Percentiles rank a stretch among this genome's conserved stretches.
These are phyloP conservation scores for Corylus avellana DNA, from an alignment of 306 rosid species.

Conservation along the genomic window DNA sequence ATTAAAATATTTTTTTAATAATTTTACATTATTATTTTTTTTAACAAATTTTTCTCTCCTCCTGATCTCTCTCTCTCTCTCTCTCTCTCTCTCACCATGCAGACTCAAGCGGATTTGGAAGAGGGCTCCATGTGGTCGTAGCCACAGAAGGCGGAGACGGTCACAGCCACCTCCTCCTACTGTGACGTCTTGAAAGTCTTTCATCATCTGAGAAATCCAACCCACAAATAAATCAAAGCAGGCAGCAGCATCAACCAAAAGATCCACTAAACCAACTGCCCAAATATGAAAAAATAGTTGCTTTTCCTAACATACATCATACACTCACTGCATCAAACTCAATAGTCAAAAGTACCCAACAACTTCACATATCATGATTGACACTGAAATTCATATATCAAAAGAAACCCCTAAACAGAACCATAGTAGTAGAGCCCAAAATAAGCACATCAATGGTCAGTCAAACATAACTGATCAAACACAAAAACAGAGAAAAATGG, in stretches of 20 bases:
- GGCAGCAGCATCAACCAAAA: neutral
- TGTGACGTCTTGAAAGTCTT: no score
- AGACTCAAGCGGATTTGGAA: no score
- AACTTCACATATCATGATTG: neutral
- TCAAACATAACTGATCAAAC: conserved; percentile 9
- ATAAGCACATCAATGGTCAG: neutral
- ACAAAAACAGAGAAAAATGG: neutral
- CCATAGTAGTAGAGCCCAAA: neutral
- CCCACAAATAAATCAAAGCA: neutral
- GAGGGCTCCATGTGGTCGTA: no score
- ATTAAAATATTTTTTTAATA: no score
- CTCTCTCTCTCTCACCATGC: no score
- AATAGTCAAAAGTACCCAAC: neutral
- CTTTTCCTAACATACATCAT: neutral
- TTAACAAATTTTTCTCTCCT: no score
- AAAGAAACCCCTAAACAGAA: conserved; percentile 25
- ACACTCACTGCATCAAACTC: neutral
- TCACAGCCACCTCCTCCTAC: no score
- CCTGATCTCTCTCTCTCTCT: no score
- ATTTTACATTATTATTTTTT: no score
- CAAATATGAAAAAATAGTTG: neutral
- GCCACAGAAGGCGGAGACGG: no score
- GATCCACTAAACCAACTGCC: neutral
- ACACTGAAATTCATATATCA: conserved; percentile 2
- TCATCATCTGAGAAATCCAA: neutral